phyloP scores from a whole-genome alignment of 495 filamentous ascomycete species.

The Neurospora africana region DNA sequence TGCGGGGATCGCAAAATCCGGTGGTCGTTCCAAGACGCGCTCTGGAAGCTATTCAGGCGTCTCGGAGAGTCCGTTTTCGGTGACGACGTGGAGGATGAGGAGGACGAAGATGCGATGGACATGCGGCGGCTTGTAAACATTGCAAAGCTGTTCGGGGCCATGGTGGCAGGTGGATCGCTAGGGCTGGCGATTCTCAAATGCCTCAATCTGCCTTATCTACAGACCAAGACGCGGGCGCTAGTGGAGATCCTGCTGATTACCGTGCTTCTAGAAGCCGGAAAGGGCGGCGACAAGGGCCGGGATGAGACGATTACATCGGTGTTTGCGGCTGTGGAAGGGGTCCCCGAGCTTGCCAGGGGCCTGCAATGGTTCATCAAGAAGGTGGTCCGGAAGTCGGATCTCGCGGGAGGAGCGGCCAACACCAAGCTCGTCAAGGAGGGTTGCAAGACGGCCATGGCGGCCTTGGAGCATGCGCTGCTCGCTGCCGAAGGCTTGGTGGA shows the following conservation, averaged over 20 bases:
- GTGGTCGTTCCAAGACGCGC: constrained; percentile 71
- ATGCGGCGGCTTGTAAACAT: constrained; percentile 72
- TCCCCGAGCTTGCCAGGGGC: constrained; percentile 54
- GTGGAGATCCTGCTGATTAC: constrained; percentile 71
- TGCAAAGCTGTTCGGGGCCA: constrained; percentile 70
- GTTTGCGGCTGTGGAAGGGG: constrained; percentile 50
- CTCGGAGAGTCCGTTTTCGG: constrained; percentile 65
- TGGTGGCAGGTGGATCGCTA: constrained; percentile 59
- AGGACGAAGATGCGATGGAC: constrained; percentile 32
- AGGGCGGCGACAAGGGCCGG: constrained; percentile 19
- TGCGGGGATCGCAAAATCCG: constrained; percentile 61
- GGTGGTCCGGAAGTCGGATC: constrained; percentile 61
- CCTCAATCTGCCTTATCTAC: constrained; percentile 68
- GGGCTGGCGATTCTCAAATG: constrained; percentile 57
- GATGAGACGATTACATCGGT: constrained; percentile 47
- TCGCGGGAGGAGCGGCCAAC: constrained; percentile 50
- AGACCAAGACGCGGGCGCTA: constrained; percentile 64
- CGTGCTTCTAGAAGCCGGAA: constrained; percentile 48
- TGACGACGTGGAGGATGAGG: constrained; percentile 40
- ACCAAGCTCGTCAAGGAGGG: constrained; percentile 58
- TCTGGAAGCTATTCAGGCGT: constrained; percentile 81
- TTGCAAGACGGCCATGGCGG: constrained; percentile 53
- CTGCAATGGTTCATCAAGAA: constrained; percentile 71
- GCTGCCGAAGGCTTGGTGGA: constrained; percentile 12
- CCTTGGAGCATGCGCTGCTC: constrained; percentile 40